These are phyloP conservation scores for Dictyostelium brefeldianum DNA, from an alignment of 78 protist genomes.

Conservation along the genomic window DNA sequence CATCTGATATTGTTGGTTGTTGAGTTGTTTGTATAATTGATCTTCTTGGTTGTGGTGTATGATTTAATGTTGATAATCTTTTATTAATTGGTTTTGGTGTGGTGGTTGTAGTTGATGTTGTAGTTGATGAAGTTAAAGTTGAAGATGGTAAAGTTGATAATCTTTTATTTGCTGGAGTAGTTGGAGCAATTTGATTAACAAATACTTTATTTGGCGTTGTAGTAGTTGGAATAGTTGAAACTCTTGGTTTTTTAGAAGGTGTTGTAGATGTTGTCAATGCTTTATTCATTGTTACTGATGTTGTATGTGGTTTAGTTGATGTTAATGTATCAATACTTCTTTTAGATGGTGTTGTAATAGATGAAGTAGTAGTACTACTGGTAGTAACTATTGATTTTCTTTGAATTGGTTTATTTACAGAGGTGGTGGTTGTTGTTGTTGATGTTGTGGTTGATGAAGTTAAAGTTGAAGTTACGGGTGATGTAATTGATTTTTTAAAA, in stretches of 20 bases:
- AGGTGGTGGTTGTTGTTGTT: background rate
- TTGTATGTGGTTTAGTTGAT: background rate
- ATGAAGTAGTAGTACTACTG: background rate
- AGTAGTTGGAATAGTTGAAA: background rate
- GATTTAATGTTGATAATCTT: conserved; percentile 6
- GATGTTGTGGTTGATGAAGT: background rate
- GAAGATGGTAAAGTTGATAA: background rate
- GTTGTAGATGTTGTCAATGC: conserved; percentile 22
- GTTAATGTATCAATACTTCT: background rate
- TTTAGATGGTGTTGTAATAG: conserved; percentile 5
- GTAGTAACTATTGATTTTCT: background rate
- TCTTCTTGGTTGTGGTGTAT: background rate
- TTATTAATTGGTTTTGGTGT: background rate
- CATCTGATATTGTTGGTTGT: background rate
- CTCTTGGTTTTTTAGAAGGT: conserved; percentile 2
- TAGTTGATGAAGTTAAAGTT: background rate
- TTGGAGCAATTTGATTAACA: background rate
- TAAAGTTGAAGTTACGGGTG: background rate
- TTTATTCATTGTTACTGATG: background rate
- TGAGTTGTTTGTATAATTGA: background rate
- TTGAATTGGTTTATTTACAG: background rate
- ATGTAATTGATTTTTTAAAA: background rate
- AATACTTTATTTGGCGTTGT: background rate
- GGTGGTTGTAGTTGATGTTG: background rate
- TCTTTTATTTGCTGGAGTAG: background rate